Evolutionary conservation across 1,284 basidiomycete species (phyloP).

Genomic region (Moesziomyces globuligerus): DNA sequence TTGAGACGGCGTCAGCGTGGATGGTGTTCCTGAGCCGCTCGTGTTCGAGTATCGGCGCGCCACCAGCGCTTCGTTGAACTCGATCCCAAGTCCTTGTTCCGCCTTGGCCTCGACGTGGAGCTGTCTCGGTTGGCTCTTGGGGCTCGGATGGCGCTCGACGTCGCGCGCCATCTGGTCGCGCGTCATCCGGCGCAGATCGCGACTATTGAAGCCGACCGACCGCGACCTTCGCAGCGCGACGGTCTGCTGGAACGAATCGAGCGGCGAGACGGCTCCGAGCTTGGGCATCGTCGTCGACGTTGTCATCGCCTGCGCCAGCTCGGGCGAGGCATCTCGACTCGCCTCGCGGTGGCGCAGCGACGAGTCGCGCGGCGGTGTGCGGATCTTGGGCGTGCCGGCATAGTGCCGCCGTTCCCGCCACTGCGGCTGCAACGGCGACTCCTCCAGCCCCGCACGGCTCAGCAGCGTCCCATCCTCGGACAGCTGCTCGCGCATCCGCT

Average conservation of each 20-base stretch:
- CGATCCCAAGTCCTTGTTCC: slow-evolving; percentile 10
- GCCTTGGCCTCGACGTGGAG: not conserved
- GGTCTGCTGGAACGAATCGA: slow-evolving; percentile 10
- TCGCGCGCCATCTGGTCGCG: slow-evolving; percentile 21
- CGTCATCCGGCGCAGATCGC: slow-evolving; percentile 15
- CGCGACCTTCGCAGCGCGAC: slow-evolving; percentile 15
- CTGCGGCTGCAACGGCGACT: slow-evolving; percentile 16
- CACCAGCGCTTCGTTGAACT: slow-evolving; percentile 5
- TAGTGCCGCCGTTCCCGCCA: slow-evolving; percentile 23
- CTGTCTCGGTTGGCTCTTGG: slow-evolving; percentile 1
- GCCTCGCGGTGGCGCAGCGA: slow-evolving; percentile 14
- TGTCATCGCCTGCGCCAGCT: not conserved
- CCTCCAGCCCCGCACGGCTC: slow-evolving; percentile 30
- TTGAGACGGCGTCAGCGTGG: not conserved
- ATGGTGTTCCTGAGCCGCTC: slow-evolving; percentile 9
- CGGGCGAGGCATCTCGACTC: not conserved
- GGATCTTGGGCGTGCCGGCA: not conserved
- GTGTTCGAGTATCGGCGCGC: slow-evolving; percentile 2
- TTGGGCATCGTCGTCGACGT: slow-evolving; percentile 17
- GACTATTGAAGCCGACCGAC: slow-evolving; percentile 16
- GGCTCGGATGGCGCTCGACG: slow-evolving; percentile 4
- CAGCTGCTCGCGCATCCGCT: slow-evolving; percentile 36
- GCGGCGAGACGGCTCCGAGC: slow-evolving; percentile 14
- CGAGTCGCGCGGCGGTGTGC: slow-evolving; percentile 26
- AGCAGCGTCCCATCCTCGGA: slow-evolving; percentile 49